Base-by-base conservation (phyloP, 148 eudicot species). In the Chenopodium formosanum region DNA sequence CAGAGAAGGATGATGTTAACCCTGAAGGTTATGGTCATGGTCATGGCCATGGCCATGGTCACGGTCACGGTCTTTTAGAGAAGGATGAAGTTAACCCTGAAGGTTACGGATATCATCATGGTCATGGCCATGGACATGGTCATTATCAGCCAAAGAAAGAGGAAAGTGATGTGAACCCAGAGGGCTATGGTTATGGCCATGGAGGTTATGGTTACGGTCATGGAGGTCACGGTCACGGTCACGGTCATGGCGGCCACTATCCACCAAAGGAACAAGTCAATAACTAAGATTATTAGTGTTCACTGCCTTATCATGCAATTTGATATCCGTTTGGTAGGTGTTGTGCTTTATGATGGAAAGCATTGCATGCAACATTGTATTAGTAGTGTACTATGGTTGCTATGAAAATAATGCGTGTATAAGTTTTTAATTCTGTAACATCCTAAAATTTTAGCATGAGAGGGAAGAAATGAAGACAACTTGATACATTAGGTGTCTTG, bases 171-270 rank as follows among this genome's bases (percentile, higher is more conserved):
- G 77, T 40, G 25, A 80, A 80, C 44, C 83, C 83, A 0, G 77
- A 73, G 25, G 73, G 83, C 3, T 74, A 63, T 25, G 78, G 83
- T 13, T 63, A 73, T 56, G 82, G 82, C 10, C 40, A 68, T 17
- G 82, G 76, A 34, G 82, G 82, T 19, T 58, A 68, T 17, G 82
- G 76, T 4, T 58, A 80, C 46, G 62, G 77, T 9, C 69, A 60
- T 0, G 82, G 82, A 7, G 82, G 82, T 6, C 62, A 78, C 16
- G 80, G 80, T 48, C 62, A 78, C 16, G 80, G 80, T 48, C 46
- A 52, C 7, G 81, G 81, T 5, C 27, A 71, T 53, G 81, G 67
- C 2, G 75, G 74, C 22, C 63, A 70, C 52, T 69, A 69, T 25
- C 66, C 81, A 79, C 75, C 75, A 32, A 79, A 79, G 48, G 47